Evolutionary conservation across 306 rosid genomes (phyloP).

Genomic region (Mimosa bimucronata): DNA sequence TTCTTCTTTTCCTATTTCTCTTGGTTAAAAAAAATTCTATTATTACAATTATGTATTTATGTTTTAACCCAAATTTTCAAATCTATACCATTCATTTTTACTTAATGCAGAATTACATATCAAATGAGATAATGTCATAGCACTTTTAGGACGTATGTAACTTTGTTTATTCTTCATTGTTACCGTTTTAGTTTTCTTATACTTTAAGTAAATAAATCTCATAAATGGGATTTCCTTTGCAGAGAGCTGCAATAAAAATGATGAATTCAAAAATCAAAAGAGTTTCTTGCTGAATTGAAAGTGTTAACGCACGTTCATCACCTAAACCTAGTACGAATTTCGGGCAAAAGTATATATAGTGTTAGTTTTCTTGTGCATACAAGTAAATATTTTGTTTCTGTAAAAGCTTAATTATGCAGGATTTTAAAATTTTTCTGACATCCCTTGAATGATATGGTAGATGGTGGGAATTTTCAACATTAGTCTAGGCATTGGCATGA

Average conservation of each 20-base stretch:
- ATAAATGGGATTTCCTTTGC: slow-evolving; percentile 26
- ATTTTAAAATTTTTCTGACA: background rate
- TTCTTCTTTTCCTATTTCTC: background rate
- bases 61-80: background rate
- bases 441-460: background rate
- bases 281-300: slow-evolving; percentile 82
- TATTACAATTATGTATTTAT: background rate
- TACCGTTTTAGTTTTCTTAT: slow-evolving; percentile 19
- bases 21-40: background rate
- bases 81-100: background rate
- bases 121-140: background rate
- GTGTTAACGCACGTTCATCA: slow-evolving; percentile 89
- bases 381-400: background rate
- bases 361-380: background rate
- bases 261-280: slow-evolving; percentile 85
- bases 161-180: background rate
- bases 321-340: slow-evolving; percentile 75
- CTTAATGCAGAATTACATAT: background rate
- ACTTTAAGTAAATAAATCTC: slow-evolving; percentile 21
- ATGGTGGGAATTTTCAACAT: background rate
- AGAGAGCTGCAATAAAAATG: slow-evolving; percentile 92
- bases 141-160: background rate
- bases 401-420: background rate
- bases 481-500: background rate
- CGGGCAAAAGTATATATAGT: background rate